These are phyloP conservation scores for Rhytidiadelphus loreus DNA, from an alignment of 225 moss, liverwort and hornwort species.

Conservation along the genomic window DNA sequence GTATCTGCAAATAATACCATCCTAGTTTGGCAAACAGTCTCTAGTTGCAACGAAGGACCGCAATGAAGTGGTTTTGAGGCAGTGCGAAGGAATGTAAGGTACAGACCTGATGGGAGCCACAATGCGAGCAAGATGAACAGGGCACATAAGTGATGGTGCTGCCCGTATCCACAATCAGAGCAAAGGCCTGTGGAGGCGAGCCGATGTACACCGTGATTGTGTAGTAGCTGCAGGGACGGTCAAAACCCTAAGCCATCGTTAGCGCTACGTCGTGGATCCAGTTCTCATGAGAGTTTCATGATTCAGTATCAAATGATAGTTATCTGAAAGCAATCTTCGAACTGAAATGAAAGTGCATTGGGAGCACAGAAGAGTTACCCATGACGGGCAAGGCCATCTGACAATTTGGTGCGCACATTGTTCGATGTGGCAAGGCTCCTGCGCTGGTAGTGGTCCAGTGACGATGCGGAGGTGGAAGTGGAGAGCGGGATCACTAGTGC, in stretches of 20 bases:
- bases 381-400: conserved; percentile 32
- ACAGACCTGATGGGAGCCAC: conserved; percentile 56
- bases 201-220: conserved; percentile 50
- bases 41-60: neutral
- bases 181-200: conserved; percentile 55
- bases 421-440: conserved; percentile 17
- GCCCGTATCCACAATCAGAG: conserved; percentile 70
- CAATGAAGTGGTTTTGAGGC: neutral
- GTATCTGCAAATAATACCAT: neutral
- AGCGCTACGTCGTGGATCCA: neutral
- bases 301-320: neutral
- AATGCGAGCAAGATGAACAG: conserved; percentile 66
- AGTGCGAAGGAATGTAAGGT: neutral
- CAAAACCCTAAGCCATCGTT: neutral
- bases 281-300: neutral
- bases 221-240: conserved; percentile 40
- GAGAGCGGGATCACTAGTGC: conserved; percentile 1
- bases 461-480: neutral
- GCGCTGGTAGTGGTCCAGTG: neutral
- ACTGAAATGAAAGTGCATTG: neutral
- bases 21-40: neutral
- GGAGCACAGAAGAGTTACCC: neutral
- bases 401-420: conserved; percentile 28
- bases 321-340: neutral
- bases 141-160: conserved; percentile 75